A percentile compares a stretch with the other conserved stretches of the same genome.
Evolutionary conservation across 2,329 filamentous ascomycete species (phyloP).

Genomic region (Stemphylium lycopersici): DNA sequence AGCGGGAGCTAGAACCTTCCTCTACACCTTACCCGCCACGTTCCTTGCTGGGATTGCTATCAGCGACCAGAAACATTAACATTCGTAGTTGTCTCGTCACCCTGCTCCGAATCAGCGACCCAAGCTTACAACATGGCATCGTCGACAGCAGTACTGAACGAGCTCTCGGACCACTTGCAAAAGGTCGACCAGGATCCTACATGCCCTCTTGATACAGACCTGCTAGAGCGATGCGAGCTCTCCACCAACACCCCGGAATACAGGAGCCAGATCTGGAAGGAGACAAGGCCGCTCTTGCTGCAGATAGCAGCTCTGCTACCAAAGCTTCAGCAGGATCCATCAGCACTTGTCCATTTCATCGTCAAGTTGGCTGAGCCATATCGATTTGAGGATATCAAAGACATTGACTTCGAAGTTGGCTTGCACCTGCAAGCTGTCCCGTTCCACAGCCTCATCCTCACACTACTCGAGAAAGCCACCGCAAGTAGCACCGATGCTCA

Average conservation of each 20-base stretch:
- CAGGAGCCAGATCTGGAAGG: slow-evolving; percentile 31
- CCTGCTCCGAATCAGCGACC: neutral
- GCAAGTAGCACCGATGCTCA: slow-evolving; percentile 60
- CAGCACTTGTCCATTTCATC: slow-evolving; percentile 60
- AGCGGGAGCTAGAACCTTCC: slow-evolving; percentile 36
- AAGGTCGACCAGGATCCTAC: slow-evolving; percentile 53
- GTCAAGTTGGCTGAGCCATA: slow-evolving; percentile 56
- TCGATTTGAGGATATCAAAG: slow-evolving; percentile 50
- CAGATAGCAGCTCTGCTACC: slow-evolving; percentile 60
- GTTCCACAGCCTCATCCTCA: slow-evolving; percentile 63
- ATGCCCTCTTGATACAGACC: slow-evolving; percentile 53
- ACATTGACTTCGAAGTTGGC: slow-evolving; percentile 62
- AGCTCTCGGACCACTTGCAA: slow-evolving; percentile 53
- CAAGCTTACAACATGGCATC: slow-evolving; percentile 25
- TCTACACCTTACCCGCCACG: slow-evolving; percentile 18
- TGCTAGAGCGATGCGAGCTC: slow-evolving; percentile 59
- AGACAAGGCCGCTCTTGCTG: slow-evolving; percentile 46
- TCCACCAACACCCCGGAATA: slow-evolving; percentile 46
- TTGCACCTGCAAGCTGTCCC: slow-evolving; percentile 56
- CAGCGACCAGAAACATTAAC: neutral
- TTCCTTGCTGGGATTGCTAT: slow-evolving; percentile 1
- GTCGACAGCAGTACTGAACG: slow-evolving; percentile 27
- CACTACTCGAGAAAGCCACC: slow-evolving; percentile 63
- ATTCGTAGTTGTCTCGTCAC: neutral
- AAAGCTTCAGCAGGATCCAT: slow-evolving; percentile 63